phyloP scores from a whole-genome alignment of 169 alveolate genomes.

The Pseudocohnilembus persalinus region DNA sequence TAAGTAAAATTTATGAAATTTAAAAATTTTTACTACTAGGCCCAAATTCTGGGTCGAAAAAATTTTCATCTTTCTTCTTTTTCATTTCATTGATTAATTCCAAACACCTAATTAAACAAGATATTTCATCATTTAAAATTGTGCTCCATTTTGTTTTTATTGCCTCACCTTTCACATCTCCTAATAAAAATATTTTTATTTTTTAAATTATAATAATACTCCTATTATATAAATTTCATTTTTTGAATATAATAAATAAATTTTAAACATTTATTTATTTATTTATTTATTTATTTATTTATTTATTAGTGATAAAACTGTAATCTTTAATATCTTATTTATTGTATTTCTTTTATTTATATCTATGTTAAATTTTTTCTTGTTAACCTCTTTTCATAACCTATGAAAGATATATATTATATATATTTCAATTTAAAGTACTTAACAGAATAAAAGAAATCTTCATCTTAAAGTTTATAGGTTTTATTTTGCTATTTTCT shows the following conservation, averaged over 20 bases:
- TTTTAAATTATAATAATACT: no score
- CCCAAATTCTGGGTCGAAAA: constrained; percentile 17
- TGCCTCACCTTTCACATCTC: neutral
- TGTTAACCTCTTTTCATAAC: no score
- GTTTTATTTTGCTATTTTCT: neutral
- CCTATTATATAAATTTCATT: neutral
- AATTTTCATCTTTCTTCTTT: neutral
- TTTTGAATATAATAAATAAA: no score
- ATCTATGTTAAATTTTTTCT: no score
- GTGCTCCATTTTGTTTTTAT: constrained; percentile 17
- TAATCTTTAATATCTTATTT: no score
- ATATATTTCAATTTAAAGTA: no score
- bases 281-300: no score
- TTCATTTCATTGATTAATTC: constrained; percentile 11
- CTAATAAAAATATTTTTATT: neutral
- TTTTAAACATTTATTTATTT: no score
- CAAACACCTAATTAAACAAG: constrained; percentile 20
- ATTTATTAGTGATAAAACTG: no score
- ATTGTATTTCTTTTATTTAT: no score
- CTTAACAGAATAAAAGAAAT: neutral
- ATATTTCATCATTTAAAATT: constrained; percentile 28
- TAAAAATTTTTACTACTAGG: neutral
- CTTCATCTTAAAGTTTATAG: neutral
- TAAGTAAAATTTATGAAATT: no score
- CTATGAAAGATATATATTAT: no score